A percentile compares a stretch with the other conserved stretches of the same genome.
Evolutionary conservation across 352 stramenopile species (phyloP).

Genomic region (Phytopythium mirpurense): DNA sequence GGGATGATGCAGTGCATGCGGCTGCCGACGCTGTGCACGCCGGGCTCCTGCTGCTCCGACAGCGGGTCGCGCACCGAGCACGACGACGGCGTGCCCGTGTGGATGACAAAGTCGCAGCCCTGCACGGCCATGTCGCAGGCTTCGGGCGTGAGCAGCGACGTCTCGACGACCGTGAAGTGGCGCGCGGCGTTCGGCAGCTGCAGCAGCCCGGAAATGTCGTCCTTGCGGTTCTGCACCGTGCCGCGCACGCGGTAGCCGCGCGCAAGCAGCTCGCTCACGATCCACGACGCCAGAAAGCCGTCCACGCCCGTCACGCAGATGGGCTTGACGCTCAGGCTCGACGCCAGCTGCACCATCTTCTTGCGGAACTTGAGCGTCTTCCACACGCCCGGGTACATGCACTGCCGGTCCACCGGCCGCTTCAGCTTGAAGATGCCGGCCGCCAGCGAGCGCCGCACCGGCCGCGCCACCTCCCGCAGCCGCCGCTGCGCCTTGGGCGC

Average conservation of each 20-base stretch:
- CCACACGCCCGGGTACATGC: slow-evolving; percentile 81
- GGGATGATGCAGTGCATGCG: slow-evolving; percentile 90
- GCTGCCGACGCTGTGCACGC: slow-evolving; percentile 85
- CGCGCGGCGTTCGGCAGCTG: slow-evolving; percentile 61
- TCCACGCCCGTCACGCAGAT: slow-evolving; percentile 86
- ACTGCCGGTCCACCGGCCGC: slow-evolving; percentile 31
- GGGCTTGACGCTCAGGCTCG: slow-evolving; percentile 67
- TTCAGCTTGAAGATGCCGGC: slow-evolving; percentile 18
- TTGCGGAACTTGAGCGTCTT: slow-evolving; percentile 78
- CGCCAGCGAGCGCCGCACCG: slow-evolving; percentile 9
- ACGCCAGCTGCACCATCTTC: slow-evolving; percentile 74
- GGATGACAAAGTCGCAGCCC: slow-evolving; percentile 88
- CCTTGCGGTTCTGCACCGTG: slow-evolving; percentile 82
- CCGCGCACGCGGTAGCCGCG: slow-evolving; percentile 78
- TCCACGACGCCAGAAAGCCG: slow-evolving; percentile 82
- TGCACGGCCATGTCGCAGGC: slow-evolving; percentile 86
- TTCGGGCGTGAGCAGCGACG: slow-evolving; percentile 81
- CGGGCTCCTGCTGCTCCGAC: slow-evolving; percentile 79
- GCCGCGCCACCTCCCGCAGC: slow-evolving; percentile 21
- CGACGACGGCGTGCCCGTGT: slow-evolving; percentile 82
- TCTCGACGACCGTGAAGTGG: slow-evolving; percentile 86
- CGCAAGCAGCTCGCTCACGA: slow-evolving; percentile 73
- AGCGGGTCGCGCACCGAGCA: slow-evolving; percentile 83
- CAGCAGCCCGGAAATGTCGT: slow-evolving; percentile 79
- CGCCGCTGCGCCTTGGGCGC: slow-evolving; percentile 23